Base-by-base conservation (phyloP, 257 asterid genomes). In the Penstemon eatonii region DNA sequence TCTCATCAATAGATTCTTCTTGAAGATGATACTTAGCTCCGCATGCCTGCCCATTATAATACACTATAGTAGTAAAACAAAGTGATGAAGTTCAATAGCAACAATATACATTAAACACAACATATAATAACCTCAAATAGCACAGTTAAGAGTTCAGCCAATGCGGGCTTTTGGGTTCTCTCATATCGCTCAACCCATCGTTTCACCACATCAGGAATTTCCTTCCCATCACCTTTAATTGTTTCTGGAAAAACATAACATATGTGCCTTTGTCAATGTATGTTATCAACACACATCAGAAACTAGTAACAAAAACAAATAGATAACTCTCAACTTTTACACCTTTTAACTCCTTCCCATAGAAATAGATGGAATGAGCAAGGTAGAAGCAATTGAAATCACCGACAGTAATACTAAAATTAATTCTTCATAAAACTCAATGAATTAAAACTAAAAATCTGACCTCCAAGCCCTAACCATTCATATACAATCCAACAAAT, bases 111-210 rank as follows among this genome's bases (percentile, higher is more conserved):
- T 45, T 39, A 61, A 72, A 66, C 49, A 60, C n/a, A 71, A 54
- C 4, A 45, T 42, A 58, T 68, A 74, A 71, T 67, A 77, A 94
- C 97, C 99, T 91, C 96, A 73, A 94, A 91, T 12, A 94, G 89
- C 96, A 87, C 68, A 39, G 86, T 76, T 49, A 94, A 77, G 61
- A 94, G 91, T 75, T 82, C 95, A 37, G 87, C 87, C 79, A 81
- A 83, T 64, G 96, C 96, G 56, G 86, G 69, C 70, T 83, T 87
- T 73, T 80, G 86, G 82, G 77, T 79, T 73, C 75, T 81, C 85
- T 94, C 97, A 38, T 94, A 94, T 59, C 65, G 80, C 78, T 89
- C 96, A 72, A 87, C 96, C 97, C 96, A 94, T 67, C 75, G 76
- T 77, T 87, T 91, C 54, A 94, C 96, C 69, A 86, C 89, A 56